Evolutionary conservation across 192 early-diverging fungal genomes (phyloP), one percentile per base, ranked within the genome.

Genomic region (Coemansia pectinata): DNA sequence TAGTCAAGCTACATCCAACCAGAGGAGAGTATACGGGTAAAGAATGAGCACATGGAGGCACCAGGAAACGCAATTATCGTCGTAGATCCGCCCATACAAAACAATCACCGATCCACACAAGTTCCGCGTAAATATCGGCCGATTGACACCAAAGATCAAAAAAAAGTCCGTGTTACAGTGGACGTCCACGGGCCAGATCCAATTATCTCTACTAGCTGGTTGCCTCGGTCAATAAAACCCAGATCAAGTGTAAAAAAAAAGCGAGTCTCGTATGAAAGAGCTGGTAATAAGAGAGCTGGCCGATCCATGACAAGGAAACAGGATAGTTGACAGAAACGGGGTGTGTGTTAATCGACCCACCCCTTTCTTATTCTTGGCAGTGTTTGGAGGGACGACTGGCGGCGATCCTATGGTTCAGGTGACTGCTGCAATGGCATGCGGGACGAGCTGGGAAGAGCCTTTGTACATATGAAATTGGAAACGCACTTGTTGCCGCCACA

Each of bases 351-450:
- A 53, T 23, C 25, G 50, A 15, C 23, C 23, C 17, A 0, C 25
- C 50, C 48, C n/a, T 4, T 47, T 47, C 45, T 47, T 27, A 27
- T 47, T 50, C 50, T 57, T 29, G 53, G 29, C 53, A 33, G 52
- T 11, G 52, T 14, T 1, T 17, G 53, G 15, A 57, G 53, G 53
- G 29, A 57, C 53, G 53, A 34, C 53, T 31, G 29, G 29, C 29
- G 53, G 53, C 53, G 53, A 57, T 57, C 53, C 23, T 17, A 3
- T 57, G 53, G 53, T 57, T 57, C 53, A 57, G 53, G 53, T 57
- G 53, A 57, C 53, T 57, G 53, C 53, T 57, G 53, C 53, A 53
- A 53, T 53, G 50, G 50, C 50, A 53, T 53, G 50, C 50, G 50
- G 50, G 50, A 53, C 50, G 50, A 53, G 50, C 33, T 5, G 50